Evolutionary conservation across 2,329 filamentous ascomycete species (phyloP), one percentile per base, ranked within the genome.

Genomic region (Tolypocladium ovalisporum): DNA sequence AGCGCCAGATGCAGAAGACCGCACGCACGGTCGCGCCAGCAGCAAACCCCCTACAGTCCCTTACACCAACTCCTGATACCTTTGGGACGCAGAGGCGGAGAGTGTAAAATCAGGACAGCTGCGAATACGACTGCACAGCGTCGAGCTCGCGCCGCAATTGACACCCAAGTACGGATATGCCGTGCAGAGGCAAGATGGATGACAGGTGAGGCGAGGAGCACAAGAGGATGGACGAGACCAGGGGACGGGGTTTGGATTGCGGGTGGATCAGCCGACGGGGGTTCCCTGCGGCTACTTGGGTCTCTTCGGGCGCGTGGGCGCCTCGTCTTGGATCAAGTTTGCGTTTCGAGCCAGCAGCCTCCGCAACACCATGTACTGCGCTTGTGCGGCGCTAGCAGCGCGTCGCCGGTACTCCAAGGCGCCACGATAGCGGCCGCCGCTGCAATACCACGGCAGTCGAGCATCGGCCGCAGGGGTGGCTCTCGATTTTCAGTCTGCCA

Each of bases 281-380:
- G 52, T n/a, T 34, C 47, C 44, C 29, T 52, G 29, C n/a, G 47
- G 27, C 7, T 49, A 3, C 27, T 49, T 3, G 34, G 47, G 35
- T 51, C 12, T 17, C 15, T 27, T 47, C 35, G 54, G 42, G 54
- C 54, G 54, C 44, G 47, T 40, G 35, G 55, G 44, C 35, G 44
- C 54, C 22, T 56, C 22, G 24, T 56, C 54, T 42, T 56, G 55
- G 55, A 56, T 56, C 55, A 52, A 15, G 36, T 56, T 56, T 42
- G 52, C 52, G 52, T 54, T 54, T 54, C 27, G 34, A 40, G 37
- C 47, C 47, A 34, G 47, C 47, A 34, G 2, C 29, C 47, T 34
- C 47, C 29, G 3, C 29, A n/a, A 29, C 29, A 19, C n/a, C 47
- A 15, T 52, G 47, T 52, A 52, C 47, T 19, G 19, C 29, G 29